Evolutionary conservation across 495 filamentous ascomycete genomes (phyloP), one percentile per base, ranked within the genome.

Genomic region (Evansstolkia leycettana): DNA sequence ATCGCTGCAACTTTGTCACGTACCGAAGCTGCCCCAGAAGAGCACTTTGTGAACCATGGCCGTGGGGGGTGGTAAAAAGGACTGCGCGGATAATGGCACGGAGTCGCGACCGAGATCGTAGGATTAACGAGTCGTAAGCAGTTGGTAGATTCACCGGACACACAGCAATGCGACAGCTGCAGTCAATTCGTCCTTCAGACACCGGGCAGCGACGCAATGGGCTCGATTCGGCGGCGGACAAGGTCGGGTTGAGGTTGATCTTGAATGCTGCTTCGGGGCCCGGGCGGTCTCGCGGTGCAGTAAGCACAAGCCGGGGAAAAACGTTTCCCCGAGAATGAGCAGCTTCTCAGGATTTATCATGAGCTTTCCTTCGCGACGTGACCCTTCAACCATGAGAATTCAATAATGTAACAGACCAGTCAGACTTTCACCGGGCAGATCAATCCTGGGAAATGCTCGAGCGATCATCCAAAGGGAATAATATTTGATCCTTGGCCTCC

Each of bases 11-110:
- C 24, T 26, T 26, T 34, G 23, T 40, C 36, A 63, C 69, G 51
- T 79, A 98, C 90, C 90, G 77, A 96, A 94, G 73, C 83, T 81
- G 51, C 75, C 73, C 90, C 90, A 98, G 76, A 95, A 94, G 60
- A 94, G 61, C 60, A 94, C 72, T 67, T 86, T 85, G 70, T 79
- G 72, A 48, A 81, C 75, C 74, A 76, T 73, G 42, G 29, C 51
- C 38, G 35, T 53, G 45, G 43, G 52, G 39, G 34, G 34, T 39
- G 39, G 28, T 41, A 45, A 10, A 13, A 24, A 26, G 47, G 17
- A 33, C 36, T 29, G 37, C 38, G 40, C 41, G 42, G 46, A 40
- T 42, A 36, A 30, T n/a, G n/a, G n/a, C n/a, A 41, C 24, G 5
- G 4, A 33, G 30, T 3, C 3, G 17, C 30, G 17, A 33, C 14